phyloP scores from a whole-genome alignment of 306 rosid genomes.

The Pueraria montana region DNA sequence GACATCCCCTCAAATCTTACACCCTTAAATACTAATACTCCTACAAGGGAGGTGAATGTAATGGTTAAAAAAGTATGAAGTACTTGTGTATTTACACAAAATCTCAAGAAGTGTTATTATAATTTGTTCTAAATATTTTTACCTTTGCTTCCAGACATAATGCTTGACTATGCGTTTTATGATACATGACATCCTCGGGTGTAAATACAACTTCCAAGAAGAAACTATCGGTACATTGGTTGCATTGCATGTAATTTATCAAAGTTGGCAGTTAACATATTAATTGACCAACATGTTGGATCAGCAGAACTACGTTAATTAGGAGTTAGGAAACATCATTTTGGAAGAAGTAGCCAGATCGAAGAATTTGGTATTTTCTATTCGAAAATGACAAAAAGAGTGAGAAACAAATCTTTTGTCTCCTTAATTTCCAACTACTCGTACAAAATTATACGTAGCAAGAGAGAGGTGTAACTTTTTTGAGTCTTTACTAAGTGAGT shows the following conservation, averaged over 20 bases:
- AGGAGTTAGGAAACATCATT: background rate
- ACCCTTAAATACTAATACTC: no score
- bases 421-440: background rate
- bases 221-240: background rate
- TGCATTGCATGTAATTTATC: background rate
- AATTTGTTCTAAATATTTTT: no score
- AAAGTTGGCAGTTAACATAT: background rate
- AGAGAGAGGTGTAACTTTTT: slow-evolving; percentile 18
- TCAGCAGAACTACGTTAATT: background rate
- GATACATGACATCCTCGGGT: background rate
- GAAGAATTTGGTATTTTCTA: background rate
- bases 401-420: background rate
- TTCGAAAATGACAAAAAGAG: background rate
- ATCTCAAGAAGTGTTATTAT: no score
- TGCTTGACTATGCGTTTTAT: background rate
- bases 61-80: no score
- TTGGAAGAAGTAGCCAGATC: background rate
- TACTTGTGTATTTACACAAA: no score
- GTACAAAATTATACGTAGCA: background rate
- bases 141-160: slow-evolving; percentile 10
- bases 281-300: background rate
- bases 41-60: no score
- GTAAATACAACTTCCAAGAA: background rate
- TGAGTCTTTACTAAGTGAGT: background rate
- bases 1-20: no score